Percentiles rank a stretch among this genome's conserved stretches.
Conservation (phyloP, 2,329 filamentous ascomycete species). For the Plenodomus lindquistii region DNA sequence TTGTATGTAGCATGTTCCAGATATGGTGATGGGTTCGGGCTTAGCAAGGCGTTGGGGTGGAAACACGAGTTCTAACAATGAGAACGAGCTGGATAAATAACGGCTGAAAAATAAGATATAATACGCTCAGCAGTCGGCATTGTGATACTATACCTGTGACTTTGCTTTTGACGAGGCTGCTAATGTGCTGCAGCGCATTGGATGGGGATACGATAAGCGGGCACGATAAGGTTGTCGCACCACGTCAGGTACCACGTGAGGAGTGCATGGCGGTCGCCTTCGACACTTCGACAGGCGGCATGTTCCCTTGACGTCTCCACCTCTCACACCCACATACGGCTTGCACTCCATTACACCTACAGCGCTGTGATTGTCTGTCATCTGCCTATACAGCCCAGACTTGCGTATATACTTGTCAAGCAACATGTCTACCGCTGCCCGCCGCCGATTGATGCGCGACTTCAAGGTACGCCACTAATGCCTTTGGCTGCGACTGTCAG, state of each 20-base stretch:
- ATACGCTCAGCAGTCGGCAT: no score
- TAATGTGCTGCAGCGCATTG: conserved; percentile 1
- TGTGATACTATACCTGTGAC: not conserved
- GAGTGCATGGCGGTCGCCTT: conserved; percentile 15
- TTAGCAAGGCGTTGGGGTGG: no score
- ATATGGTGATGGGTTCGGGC: no score
- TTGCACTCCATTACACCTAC: conserved; percentile 11
- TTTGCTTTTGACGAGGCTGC: not conserved
- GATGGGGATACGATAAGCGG: conserved; percentile 7
- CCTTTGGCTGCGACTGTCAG: not conserved
- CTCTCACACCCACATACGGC: not conserved
- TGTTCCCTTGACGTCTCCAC: not conserved
- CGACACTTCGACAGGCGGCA: conserved; percentile 6
- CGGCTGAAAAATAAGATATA: no score
- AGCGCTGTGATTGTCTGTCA: not conserved
- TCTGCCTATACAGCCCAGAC: not conserved
- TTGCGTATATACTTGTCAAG: not conserved
- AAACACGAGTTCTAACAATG: no score
- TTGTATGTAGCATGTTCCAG: no score
- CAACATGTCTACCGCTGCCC: conserved; percentile 86
- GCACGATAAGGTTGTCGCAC: conserved; percentile 4
- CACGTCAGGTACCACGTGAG: conserved; percentile 12
- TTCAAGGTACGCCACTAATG: conserved; percentile 76
- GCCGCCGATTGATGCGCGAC: conserved; percentile 96
- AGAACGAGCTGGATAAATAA: no score